phyloP scores from a whole-genome alignment of 768 basidiomycete genomes.

The Galerina sulciceps region DNA sequence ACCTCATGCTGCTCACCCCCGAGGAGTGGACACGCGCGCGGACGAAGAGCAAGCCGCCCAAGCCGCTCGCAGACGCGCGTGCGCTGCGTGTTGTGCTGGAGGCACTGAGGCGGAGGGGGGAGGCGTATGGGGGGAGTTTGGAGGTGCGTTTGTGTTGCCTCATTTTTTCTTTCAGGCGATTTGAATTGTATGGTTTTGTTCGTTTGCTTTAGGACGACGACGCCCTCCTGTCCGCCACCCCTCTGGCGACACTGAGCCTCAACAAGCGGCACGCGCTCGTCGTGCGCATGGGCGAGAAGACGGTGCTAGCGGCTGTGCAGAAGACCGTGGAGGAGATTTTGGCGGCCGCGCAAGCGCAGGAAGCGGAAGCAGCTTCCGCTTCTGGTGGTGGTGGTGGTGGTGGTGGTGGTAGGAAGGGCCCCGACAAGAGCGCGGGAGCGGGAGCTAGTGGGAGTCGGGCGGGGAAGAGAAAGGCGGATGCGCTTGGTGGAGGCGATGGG shows the following conservation, averaged over 20 bases:
- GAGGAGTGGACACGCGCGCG: constrained; percentile 64
- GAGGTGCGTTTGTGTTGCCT: background rate
- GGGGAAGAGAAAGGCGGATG: constrained; percentile 12
- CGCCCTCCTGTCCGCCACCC: too few relatives aligned
- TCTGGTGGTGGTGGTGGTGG: background rate
- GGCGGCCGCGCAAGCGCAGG: background rate
- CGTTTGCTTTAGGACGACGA: constrained; percentile 1
- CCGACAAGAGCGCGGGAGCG: constrained; percentile 6
- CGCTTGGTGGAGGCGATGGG: constrained; percentile 3
- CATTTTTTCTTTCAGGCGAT: background rate
- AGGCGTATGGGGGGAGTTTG: constrained; percentile 41
- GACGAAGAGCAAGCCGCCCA: constrained; percentile 74
- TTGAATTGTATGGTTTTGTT: background rate
- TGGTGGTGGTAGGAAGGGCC: background rate
- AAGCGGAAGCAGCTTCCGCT: background rate
- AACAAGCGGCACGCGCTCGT: constrained; percentile 67
- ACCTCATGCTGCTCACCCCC: constrained; percentile 51
- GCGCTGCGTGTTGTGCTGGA: constrained; percentile 50
- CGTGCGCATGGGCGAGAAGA: constrained; percentile 83
- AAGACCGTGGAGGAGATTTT: background rate
- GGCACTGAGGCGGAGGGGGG: constrained; percentile 54
- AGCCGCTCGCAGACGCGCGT: constrained; percentile 58
- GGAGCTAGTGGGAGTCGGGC: constrained; percentile 2
- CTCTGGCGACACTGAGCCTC: constrained; percentile 26
- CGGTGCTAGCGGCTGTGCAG: constrained; percentile 47